Evolutionary conservation across 2,329 filamentous ascomycete species (phyloP).

Genomic region (Cladosporium phlei): DNA sequence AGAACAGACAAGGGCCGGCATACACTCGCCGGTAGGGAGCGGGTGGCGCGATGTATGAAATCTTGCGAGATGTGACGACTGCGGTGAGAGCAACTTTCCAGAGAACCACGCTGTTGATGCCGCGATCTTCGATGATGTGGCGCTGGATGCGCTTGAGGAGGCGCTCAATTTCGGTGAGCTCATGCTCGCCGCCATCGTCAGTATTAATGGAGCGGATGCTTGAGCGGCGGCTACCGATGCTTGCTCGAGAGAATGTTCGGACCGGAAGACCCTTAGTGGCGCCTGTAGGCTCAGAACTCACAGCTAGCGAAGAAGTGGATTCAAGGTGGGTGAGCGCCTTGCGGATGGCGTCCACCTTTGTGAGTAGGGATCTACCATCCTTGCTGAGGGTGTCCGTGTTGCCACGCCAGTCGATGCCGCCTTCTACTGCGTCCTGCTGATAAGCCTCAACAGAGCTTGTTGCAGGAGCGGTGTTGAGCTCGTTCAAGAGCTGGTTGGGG

Average conservation of each 20-base stretch:
- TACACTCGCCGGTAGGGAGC: constrained; percentile 15
- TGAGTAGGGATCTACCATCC: constrained; percentile 32
- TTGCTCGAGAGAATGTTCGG: constrained; percentile 17
- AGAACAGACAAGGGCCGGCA: constrained; percentile 15
- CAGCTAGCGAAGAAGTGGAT: background rate
- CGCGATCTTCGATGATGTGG: constrained; percentile 32
- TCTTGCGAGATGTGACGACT: constrained; percentile 29
- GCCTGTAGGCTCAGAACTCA: background rate
- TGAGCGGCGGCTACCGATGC: constrained; percentile 14
- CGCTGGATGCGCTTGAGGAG: constrained; percentile 39
- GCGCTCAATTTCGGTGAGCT: constrained; percentile 31
- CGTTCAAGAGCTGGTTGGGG: constrained; percentile 33
- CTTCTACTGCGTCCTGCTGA: constrained; percentile 25
- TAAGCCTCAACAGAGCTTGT: constrained; percentile 29
- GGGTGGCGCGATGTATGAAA: constrained; percentile 23
- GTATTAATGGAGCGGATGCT: constrained; percentile 26
- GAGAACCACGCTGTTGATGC: constrained; percentile 32
- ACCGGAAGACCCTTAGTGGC: constrained; percentile 11
- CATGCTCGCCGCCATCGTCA: constrained; percentile 24
- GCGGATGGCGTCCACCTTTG: constrained; percentile 29
- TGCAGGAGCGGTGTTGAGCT: constrained; percentile 29
- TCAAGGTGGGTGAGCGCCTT: constrained; percentile 19
- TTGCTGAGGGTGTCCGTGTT: constrained; percentile 26
- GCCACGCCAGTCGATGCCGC: constrained; percentile 34
- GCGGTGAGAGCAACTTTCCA: constrained; percentile 35